phyloP scores from a whole-genome alignment of 1,284 basidiomycete species.

The Fomitopsis betulina region DNA sequence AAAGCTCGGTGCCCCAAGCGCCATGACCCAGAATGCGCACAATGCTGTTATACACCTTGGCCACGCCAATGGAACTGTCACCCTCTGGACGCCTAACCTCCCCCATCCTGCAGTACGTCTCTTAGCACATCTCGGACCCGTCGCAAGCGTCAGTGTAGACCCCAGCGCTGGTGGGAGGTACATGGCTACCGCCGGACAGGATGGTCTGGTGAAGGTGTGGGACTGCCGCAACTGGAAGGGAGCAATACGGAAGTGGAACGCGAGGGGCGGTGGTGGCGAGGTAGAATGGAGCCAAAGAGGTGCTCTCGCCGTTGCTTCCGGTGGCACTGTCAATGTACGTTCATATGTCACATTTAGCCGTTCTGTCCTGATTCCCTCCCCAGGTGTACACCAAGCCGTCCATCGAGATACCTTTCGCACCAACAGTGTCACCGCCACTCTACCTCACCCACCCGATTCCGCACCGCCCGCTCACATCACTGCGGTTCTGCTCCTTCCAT shows the following conservation, averaged over 20 bases:
- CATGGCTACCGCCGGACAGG: slow-evolving; percentile 87
- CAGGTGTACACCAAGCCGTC: slow-evolving; percentile 70
- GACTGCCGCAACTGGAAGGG: slow-evolving; percentile 95
- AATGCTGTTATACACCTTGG: slow-evolving; percentile 93
- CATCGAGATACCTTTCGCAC: slow-evolving; percentile 51
- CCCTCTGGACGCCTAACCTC: slow-evolving; percentile 95
- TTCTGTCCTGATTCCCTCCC: background rate
- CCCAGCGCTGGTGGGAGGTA: slow-evolving; percentile 82
- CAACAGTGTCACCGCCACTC: slow-evolving; percentile 61
- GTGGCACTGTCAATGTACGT: slow-evolving; percentile 78
- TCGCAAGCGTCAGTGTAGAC: slow-evolving; percentile 81
- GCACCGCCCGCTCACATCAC: slow-evolving; percentile 59
- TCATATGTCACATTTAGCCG: background rate
- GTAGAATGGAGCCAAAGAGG: slow-evolving; percentile 83
- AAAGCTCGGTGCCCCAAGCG: slow-evolving; percentile 80
- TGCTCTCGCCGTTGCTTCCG: slow-evolving; percentile 76
- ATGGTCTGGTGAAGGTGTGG: slow-evolving; percentile 92
- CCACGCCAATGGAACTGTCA: slow-evolving; percentile 89
- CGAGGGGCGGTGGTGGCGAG: slow-evolving; percentile 58
- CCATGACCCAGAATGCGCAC: slow-evolving; percentile 91
- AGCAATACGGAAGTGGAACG: slow-evolving; percentile 76
- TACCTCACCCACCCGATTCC: slow-evolving; percentile 84
- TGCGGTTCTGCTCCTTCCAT: slow-evolving; percentile 89
- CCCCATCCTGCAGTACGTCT: slow-evolving; percentile 89
- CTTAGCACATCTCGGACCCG: slow-evolving; percentile 87